A percentile compares a stretch with the other conserved stretches of the same genome.
phyloP scores from a whole-genome alignment of 176 grass and related monocot species.

The Rhipidocladum racemiflorum region DNA sequence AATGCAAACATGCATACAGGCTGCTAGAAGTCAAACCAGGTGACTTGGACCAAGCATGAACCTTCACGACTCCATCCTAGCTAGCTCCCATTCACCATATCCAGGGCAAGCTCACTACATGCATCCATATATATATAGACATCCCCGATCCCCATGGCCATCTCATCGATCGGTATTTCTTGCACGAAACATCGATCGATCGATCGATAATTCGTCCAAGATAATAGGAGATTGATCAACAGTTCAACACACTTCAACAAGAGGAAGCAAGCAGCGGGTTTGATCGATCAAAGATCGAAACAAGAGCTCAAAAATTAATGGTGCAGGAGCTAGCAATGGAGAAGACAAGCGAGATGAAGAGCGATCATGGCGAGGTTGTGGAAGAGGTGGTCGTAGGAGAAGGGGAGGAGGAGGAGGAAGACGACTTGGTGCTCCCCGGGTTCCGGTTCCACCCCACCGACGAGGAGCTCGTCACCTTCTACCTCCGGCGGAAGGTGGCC shows the following conservation, averaged over 20 bases:
- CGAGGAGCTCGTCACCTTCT: constrained; percentile 83
- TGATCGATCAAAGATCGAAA: not conserved
- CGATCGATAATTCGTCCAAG: not conserved
- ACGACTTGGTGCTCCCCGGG: constrained; percentile 55
- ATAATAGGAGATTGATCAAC: not conserved
- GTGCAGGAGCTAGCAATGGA: not conserved
- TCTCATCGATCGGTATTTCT: not conserved
- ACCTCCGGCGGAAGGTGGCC: constrained; percentile 67
- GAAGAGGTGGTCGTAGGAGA: not conserved
- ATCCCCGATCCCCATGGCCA: not conserved
- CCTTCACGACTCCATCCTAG: not conserved
- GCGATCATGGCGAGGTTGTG: not conserved
- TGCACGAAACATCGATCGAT: not conserved
- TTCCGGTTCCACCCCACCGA: constrained; percentile 91
- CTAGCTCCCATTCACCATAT: not conserved
- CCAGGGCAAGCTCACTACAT: not conserved
- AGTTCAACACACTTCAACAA: not conserved
- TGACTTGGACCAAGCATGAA: not conserved
- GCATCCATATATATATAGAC: constrained; percentile 11
- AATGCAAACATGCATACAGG: not conserved
- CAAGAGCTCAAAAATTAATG: not conserved
- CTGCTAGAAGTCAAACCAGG: not conserved
- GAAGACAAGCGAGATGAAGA: not conserved
- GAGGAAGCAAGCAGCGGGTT: not conserved
- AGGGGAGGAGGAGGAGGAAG: constrained; percentile 27